These are phyloP conservation scores for Silene coronaria DNA, from an alignment of 179 eudicot species.

Conservation along the genomic window DNA sequence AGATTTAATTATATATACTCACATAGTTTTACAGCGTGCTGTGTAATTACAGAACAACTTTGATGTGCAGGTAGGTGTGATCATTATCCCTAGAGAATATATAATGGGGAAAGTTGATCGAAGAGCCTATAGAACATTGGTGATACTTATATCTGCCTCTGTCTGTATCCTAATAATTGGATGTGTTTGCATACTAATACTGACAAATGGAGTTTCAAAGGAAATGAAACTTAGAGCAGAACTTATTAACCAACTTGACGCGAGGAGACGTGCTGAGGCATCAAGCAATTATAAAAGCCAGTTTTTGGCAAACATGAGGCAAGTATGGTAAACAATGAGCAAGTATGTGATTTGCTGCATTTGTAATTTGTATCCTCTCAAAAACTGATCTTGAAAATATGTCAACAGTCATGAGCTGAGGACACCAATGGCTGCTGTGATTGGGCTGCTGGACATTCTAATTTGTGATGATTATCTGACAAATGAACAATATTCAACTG, in stretches of 20 bases:
- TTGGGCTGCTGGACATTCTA: slow-evolving; percentile 91
- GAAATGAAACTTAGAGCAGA: slow-evolving; percentile 97
- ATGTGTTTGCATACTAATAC: slow-evolving; percentile 76
- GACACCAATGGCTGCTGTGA: slow-evolving; percentile 99
- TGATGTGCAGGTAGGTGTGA: slow-evolving; percentile 77
- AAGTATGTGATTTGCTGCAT: neutral
- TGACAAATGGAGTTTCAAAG: slow-evolving; percentile 96
- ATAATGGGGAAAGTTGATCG: slow-evolving; percentile 92
- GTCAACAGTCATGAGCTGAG: slow-evolving; percentile 87
- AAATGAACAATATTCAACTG: slow-evolving; percentile 72
- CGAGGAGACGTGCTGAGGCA: slow-evolving; percentile 94
- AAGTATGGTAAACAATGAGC: slow-evolving; percentile 15
- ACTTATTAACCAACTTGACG: slow-evolving; percentile 84
- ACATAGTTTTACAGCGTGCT: slow-evolving; percentile 2
- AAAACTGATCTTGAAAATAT: slow-evolving; percentile 13
- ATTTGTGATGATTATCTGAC: slow-evolving; percentile 78
- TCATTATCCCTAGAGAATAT: slow-evolving; percentile 83
- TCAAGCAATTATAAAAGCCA: slow-evolving; percentile 98
- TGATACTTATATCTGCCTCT: slow-evolving; percentile 78
- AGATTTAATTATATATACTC: neutral
- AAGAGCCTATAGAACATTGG: slow-evolving; percentile 71
- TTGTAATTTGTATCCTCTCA: neutral
- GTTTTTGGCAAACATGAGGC: slow-evolving; percentile 98
- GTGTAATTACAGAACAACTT: neutral
- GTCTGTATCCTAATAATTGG: slow-evolving; percentile 72